Evolutionary conservation across 768 basidiomycete genomes (phyloP).

Genomic region (Lactarius evosmus): DNA sequence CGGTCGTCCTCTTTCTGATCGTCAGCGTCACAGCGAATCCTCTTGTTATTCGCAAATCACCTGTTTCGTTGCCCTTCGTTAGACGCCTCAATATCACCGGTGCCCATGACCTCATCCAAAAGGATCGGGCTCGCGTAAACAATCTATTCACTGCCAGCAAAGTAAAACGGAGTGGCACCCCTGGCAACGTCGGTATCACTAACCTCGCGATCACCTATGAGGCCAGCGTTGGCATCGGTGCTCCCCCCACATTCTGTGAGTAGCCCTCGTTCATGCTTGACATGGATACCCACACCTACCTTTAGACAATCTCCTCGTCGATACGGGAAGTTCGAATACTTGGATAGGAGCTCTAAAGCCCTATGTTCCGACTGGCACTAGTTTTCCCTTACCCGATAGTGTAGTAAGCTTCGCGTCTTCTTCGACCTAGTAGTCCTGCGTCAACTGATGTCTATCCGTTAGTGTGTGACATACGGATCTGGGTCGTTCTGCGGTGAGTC

Average conservation of each 20-base stretch:
- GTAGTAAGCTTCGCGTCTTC: constrained; percentile 1
- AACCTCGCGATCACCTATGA: constrained; percentile 45
- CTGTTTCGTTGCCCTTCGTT: constrained; percentile 46
- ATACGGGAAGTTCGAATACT: constrained; percentile 9
- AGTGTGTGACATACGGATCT: constrained; percentile 20
- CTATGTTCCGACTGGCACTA: not conserved
- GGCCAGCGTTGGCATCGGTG: constrained; percentile 45
- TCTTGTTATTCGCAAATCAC: constrained; percentile 28
- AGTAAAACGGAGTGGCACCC: constrained; percentile 34
- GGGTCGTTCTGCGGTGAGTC: constrained; percentile 15
- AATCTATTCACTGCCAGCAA: constrained; percentile 39
- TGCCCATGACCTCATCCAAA: constrained; percentile 47
- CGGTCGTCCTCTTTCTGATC: constrained; percentile 31
- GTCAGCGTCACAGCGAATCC: constrained; percentile 30
- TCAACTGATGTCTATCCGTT: not conserved
- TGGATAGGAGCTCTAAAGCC: constrained; percentile 8
- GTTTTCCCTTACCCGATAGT: not conserved
- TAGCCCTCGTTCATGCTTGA: not conserved
- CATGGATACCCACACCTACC: not conserved
- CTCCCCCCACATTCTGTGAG: constrained; percentile 51
- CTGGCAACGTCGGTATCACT: constrained; percentile 39
- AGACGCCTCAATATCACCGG: constrained; percentile 53
- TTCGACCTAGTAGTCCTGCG: not conserved
- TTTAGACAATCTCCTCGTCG: not conserved
- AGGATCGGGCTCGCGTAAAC: constrained; percentile 50